A percentile compares a stretch with the other conserved stretches of the same genome.
Evolutionary conservation across 306 rosid genomes (phyloP).

Genomic region (Inga leiocalycina): DNA sequence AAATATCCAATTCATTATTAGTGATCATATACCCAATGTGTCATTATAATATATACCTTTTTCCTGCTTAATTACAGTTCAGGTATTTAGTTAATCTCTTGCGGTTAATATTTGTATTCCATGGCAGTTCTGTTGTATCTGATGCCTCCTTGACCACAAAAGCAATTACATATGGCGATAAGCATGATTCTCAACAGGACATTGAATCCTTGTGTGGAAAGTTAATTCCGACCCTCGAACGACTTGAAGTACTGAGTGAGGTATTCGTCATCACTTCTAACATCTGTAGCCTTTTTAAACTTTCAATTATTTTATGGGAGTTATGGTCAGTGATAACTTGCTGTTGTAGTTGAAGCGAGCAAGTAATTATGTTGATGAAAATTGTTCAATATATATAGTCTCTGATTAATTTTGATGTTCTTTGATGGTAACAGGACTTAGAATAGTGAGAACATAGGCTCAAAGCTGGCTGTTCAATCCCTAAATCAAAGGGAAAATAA

Average conservation of each 20-base stretch:
- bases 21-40: neutral
- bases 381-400: neutral
- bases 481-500: neutral
- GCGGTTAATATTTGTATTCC: conserved; percentile 31
- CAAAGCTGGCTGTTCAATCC: neutral
- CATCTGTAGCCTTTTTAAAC: neutral
- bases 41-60: neutral
- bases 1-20: neutral
- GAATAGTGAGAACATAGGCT: neutral
- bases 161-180: conserved; percentile 57
- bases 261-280: conserved; percentile 39
- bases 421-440: neutral
- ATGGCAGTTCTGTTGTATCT: conserved; percentile 53
- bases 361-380: neutral
- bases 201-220: conserved; percentile 57
- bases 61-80: neutral
- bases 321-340: neutral
- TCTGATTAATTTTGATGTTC: neutral
- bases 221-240: conserved; percentile 74
- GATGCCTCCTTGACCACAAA: conserved; percentile 45
- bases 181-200: conserved; percentile 55
- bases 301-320: conserved; percentile 2
- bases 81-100: neutral
- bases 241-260: conserved; percentile 85
- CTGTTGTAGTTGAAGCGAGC: neutral